Evolutionary conservation across 164 flowering plant genomes (phyloP), one percentile per base, ranked within the genome.

Genomic region (Dillenia turbinata): DNA sequence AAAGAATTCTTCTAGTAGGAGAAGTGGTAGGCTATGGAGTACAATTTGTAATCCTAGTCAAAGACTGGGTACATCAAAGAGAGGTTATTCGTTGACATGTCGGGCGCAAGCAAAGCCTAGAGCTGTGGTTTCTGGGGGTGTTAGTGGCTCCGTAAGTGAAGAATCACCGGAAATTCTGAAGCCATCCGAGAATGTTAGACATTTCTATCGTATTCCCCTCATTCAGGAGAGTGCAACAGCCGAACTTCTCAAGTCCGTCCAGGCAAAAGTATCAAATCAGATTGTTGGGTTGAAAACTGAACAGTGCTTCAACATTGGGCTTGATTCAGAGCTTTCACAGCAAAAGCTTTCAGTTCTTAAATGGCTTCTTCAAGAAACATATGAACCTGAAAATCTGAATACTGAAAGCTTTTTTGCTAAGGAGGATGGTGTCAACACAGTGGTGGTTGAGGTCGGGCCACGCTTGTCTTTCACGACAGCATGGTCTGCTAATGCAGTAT

Each of bases 401-500:
- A 60, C 71, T 9, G 76, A 70, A 67, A 93, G 96, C 66, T 90
- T 85, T 70, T 82, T 90, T 62, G 84, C 79, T 47, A 68, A 73
- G 64, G 83, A 82, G 71, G 65, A 19, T 33, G 40, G 4, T 0
- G 33, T 26, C 33, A 26, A 26, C 33, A 26, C 33, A 19, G 81
- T 81, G 22, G 66, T 90, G 13, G 73, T 90, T 53, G 98, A 93
- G 78, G 97, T 93, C 63, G 97, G 98, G 17, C 96, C 98, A 8
- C 80, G 98, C 46, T 61, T 93, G 60, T 90, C 94, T 14, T 93
- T 93, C 61, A 88, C 96, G 7, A 90, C 98, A 3, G 96, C 98
- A 24, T 93, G 98, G 98, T 93, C 97, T 55, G 71, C 96, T 16
- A 93, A 93, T 85, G 98, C 94, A 58, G 97, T 93, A 1, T 93